Evolutionary conservation across 2,329 filamentous ascomycete species (phyloP).

Genomic region (Botrytis byssoidea): DNA sequence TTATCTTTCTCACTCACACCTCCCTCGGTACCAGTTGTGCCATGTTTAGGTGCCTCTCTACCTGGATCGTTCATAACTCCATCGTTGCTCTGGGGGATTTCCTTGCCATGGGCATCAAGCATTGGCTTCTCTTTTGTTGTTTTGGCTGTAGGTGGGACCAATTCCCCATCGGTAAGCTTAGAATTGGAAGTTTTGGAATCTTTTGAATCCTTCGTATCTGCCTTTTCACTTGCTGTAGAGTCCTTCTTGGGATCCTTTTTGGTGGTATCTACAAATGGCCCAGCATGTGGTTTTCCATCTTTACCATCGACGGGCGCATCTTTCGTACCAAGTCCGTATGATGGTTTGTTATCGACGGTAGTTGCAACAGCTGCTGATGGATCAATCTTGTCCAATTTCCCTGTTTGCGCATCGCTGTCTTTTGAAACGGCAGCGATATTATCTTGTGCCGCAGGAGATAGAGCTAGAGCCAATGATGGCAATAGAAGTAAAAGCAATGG

Average conservation of each 20-base stretch:
- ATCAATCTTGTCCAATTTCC: conserved; percentile 24
- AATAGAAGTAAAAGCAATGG: conserved; percentile 61
- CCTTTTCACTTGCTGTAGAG: conserved; percentile 29
- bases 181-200: conserved; percentile 41
- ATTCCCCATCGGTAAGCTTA: conserved; percentile 39
- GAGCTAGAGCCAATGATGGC: conserved; percentile 51
- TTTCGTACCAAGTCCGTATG: conserved; percentile 55
- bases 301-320: conserved; percentile 88
- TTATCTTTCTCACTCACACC: conserved; percentile 87
- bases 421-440: conserved; percentile 30
- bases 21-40: conserved; percentile 84
- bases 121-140: conserved; percentile 40
- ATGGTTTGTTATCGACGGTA: conserved; percentile 35
- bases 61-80: conserved; percentile 93
- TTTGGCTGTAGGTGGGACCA: conserved; percentile 45
- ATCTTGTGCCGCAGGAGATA: conserved; percentile 36
- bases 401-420: conserved; percentile 27
- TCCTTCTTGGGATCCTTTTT: conserved; percentile 50
- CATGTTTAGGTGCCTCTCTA: conserved; percentile 72
- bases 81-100: conserved; percentile 64
- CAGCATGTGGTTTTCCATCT: conserved; percentile 89
- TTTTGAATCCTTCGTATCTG: background rate
- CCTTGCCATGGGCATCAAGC: conserved; percentile 56
- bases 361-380: conserved; percentile 29
- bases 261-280: conserved; percentile 67